A percentile compares a stretch with the other conserved stretches of the same genome.
Conservation (phyloP, 176 grass and related monocot genomes). For the Aegilops bicornis region DNA sequence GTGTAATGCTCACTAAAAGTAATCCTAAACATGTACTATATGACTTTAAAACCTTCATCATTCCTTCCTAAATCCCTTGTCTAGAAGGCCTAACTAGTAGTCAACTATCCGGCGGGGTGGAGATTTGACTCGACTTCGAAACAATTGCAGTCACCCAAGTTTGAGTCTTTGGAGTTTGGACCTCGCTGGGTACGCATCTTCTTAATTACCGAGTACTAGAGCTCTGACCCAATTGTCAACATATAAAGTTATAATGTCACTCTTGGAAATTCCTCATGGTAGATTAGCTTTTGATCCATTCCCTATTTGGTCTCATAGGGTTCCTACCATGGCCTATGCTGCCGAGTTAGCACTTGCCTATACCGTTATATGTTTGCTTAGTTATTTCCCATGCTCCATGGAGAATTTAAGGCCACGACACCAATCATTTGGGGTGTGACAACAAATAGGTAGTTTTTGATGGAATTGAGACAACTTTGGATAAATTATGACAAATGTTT, state of each 20-base stretch:
- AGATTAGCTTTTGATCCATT: not conserved
- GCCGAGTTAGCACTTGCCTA: not conserved
- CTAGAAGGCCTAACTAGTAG: too few species aligned
- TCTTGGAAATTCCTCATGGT: not conserved
- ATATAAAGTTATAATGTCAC: not conserved
- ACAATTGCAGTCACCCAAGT: too few species aligned
- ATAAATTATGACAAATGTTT: not conserved
- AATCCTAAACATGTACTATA: not conserved
- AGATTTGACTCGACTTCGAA: too few species aligned
- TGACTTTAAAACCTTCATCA: not conserved
- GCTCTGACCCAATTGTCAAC: not conserved
- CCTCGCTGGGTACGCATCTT: not conserved
- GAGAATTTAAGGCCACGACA: not conserved
- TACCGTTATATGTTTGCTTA: too few species aligned
- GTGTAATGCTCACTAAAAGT: not conserved
- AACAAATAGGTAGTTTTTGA: not conserved
- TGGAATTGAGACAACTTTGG: not conserved
- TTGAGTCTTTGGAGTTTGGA: too few species aligned
- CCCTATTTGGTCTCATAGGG: not conserved
- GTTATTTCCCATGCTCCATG: not conserved
- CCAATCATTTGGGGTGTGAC: not conserved
- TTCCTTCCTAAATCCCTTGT: too few species aligned
- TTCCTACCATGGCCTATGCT: not conserved
- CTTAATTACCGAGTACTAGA: not conserved
- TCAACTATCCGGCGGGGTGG: too few species aligned